Evolutionary conservation across 495 filamentous ascomycete genomes (phyloP).

Genomic region (Neurospora sp.): DNA sequence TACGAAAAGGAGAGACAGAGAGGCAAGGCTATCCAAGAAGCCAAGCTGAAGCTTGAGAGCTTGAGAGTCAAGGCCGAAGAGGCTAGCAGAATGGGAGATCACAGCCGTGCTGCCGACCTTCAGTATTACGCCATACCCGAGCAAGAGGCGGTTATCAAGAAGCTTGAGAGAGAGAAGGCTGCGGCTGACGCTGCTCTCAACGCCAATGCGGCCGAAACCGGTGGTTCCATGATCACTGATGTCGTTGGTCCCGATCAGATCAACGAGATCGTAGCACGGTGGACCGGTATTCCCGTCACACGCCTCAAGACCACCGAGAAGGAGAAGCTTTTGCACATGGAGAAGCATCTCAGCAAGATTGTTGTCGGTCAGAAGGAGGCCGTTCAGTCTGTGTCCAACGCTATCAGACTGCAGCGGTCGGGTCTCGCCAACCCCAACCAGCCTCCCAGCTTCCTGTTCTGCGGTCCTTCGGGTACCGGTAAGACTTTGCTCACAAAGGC

Average conservation of each 20-base stretch:
- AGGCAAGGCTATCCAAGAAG: conserved; percentile 83
- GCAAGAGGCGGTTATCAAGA: conserved; percentile 65
- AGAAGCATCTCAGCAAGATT: conserved; percentile 67
- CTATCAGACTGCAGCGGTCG: conserved; percentile 87
- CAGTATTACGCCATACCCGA: conserved; percentile 97
- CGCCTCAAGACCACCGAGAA: conserved; percentile 91
- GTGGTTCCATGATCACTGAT: conserved; percentile 71
- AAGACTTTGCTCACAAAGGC: conserved; percentile 96
- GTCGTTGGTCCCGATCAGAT: conserved; percentile 95
- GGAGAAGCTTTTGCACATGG: conserved; percentile 94
- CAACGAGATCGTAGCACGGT: conserved; percentile 93
- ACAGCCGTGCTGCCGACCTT: conserved; percentile 75
- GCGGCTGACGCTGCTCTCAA: conserved; percentile 65
- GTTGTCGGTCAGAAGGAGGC: conserved; percentile 94
- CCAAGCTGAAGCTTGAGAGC: conserved; percentile 86
- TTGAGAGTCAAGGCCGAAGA: conserved; percentile 86
- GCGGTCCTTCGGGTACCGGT: conserved; percentile 93
- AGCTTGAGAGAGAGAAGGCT: conserved; percentile 72
- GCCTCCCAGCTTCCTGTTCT: conserved; percentile 96
- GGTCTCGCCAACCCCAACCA: conserved; percentile 92
- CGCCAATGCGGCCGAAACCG: conserved; percentile 46
- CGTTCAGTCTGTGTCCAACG: conserved; percentile 87
- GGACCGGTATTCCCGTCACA: conserved; percentile 95
- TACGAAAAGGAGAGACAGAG: conserved; percentile 87
- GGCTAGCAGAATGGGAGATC: conserved; percentile 76